These are phyloP conservation scores for Pyricularia sp. DNA, from an alignment of 2,329 filamentous ascomycete genomes.

Conservation along the genomic window DNA sequence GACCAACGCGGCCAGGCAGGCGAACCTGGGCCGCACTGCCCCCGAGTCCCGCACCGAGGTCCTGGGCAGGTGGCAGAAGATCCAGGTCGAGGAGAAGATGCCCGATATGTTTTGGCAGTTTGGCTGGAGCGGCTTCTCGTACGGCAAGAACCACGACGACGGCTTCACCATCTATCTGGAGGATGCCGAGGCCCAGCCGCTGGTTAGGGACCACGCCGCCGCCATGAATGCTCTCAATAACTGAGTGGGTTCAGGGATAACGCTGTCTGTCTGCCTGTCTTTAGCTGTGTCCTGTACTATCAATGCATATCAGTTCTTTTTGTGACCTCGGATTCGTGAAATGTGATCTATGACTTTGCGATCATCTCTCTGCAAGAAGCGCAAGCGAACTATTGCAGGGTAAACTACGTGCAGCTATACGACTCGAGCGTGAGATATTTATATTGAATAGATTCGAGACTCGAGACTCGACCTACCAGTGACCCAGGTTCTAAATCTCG, in stretches of 20 bases:
- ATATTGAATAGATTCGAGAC: too few relatives aligned
- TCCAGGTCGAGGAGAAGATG: constrained; percentile 35
- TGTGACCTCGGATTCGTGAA: too few relatives aligned
- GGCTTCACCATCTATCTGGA: constrained; percentile 55
- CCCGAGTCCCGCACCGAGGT: constrained; percentile 31
- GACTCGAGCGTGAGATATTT: too few relatives aligned
- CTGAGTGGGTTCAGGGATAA: background rate
- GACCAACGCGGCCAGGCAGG: background rate
- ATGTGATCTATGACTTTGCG: too few relatives aligned
- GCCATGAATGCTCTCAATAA: constrained; percentile 25
- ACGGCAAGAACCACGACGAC: constrained; percentile 44
- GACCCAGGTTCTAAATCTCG: too few relatives aligned
- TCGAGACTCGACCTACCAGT: too few relatives aligned
- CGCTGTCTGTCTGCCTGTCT: background rate
- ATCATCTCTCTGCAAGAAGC: too few relatives aligned
- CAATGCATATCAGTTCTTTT: too few relatives aligned
- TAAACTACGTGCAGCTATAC: too few relatives aligned
- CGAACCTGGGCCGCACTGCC: background rate
- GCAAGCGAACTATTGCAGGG: too few relatives aligned
- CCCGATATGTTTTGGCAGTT: constrained; percentile 49
- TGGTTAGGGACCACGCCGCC: constrained; percentile 42
- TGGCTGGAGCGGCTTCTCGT: constrained; percentile 39
- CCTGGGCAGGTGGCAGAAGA: constrained; percentile 39
- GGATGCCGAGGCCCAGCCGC: constrained; percentile 53
- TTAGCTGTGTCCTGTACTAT: background rate